Evolutionary conservation across 352 stramenopile species (phyloP).

Genomic region (Globisporangium splendens): DNA sequence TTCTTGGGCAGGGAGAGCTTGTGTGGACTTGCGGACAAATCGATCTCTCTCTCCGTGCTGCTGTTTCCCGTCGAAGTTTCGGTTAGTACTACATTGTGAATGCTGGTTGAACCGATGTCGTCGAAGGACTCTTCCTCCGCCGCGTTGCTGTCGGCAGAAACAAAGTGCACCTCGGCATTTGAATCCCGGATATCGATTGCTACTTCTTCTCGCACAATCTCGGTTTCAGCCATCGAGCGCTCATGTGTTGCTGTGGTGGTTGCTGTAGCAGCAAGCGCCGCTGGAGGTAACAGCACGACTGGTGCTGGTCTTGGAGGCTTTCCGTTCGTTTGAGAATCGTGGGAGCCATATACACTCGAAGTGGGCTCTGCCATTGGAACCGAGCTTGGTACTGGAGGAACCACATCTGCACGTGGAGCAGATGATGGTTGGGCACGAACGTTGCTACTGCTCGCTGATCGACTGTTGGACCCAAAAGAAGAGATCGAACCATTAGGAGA

Average conservation of each 20-base stretch:
- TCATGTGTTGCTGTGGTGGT: slow-evolving; percentile 13
- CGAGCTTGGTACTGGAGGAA: slow-evolving; percentile 2
- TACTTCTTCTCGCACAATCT: slow-evolving; percentile 19
- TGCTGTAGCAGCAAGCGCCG: slow-evolving; percentile 12
- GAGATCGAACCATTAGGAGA: slow-evolving; percentile 11
- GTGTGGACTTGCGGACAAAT: slow-evolving; percentile 29
- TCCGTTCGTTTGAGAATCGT: slow-evolving; percentile 11
- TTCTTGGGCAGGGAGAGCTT: slow-evolving; percentile 47
- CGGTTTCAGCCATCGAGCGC: neutral
- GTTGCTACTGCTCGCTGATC: slow-evolving; percentile 10
- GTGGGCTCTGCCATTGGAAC: slow-evolving; percentile 18
- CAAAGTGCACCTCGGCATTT: slow-evolving; percentile 11
- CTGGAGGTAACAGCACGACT: slow-evolving; percentile 29
- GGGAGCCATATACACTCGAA: slow-evolving; percentile 4
- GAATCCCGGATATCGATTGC: slow-evolving; percentile 40
- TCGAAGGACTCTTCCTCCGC: slow-evolving; percentile 24
- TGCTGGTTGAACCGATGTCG: slow-evolving; percentile 32
- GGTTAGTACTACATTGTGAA: slow-evolving; percentile 53
- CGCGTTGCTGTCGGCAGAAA: slow-evolving; percentile 1
- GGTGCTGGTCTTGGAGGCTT: slow-evolving; percentile 28
- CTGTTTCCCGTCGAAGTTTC: slow-evolving; percentile 12
- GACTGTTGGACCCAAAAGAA: slow-evolving; percentile 7
- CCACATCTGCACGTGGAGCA: slow-evolving; percentile 2
- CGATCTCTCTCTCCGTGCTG: slow-evolving; percentile 19
- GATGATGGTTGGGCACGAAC: slow-evolving; percentile 18